Percentiles rank a stretch among this genome's conserved stretches.
phyloP scores from a whole-genome alignment of 345 rosid species.

The Linum usitatissimum region DNA sequence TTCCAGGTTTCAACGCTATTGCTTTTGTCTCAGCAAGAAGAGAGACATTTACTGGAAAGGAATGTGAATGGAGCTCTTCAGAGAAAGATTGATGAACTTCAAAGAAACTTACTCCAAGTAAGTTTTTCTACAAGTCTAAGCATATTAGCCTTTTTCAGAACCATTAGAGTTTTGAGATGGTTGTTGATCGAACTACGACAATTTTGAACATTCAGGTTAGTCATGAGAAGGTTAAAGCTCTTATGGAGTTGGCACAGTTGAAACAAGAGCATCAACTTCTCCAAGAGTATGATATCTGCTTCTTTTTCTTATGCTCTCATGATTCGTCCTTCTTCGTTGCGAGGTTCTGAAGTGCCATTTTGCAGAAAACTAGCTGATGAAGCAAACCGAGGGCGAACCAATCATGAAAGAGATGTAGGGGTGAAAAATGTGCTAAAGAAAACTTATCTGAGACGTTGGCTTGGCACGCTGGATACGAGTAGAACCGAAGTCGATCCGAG shows the following conservation, averaged over 20 bases:
- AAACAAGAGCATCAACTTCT: constrained; percentile 59
- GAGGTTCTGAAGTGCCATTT: background rate
- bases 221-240: constrained; percentile 91
- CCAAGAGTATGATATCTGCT: constrained; percentile 42
- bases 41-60: constrained; percentile 81
- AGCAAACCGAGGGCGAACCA: constrained; percentile 26
- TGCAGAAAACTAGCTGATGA: constrained; percentile 45
- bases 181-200: constrained; percentile 6
- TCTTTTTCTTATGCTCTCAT: background rate
- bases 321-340: background rate
- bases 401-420: constrained; percentile 57
- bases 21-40: constrained; percentile 92
- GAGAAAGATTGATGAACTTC: constrained; percentile 80
- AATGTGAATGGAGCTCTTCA: constrained; percentile 77
- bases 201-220: constrained; percentile 48
- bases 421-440: constrained; percentile 68
- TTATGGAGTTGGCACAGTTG: constrained; percentile 74
- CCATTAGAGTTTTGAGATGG: background rate
- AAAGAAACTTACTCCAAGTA: constrained; percentile 81
- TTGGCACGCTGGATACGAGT: constrained; percentile 36
- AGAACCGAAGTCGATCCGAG: constrained; percentile 38
- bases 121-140: constrained; percentile 6
- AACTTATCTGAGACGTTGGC: constrained; percentile 75
- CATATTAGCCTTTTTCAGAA: constrained; percentile 1
- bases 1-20: constrained; percentile 68